Evolutionary conservation across 1,284 basidiomycete genomes (phyloP), one percentile per base, ranked within the genome.

Genomic region (Sporisorium sorghi): DNA sequence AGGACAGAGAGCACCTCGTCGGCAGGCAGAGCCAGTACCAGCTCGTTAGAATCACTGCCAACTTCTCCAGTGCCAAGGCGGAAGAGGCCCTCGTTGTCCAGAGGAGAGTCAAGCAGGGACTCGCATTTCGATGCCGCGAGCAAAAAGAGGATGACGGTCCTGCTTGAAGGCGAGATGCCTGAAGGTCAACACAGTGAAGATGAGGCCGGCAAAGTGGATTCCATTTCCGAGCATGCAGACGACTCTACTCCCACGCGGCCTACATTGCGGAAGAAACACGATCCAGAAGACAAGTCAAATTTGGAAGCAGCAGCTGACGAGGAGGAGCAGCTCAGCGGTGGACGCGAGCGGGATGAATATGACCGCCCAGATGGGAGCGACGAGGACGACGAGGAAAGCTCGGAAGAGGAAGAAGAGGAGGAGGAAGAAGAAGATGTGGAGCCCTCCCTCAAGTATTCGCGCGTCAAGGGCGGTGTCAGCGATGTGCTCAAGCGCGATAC

Each of bases 401-500:
- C 60, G 7, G 60, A 68, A 11, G 71, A 73, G 2, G 58, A 30
- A 9, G 58, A 65, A 11, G 60, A 68, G 8, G 71, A 73, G 2
- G 58, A 30, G 28, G 58, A 65, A 11, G 58, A 70, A 10, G 73
- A 76, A 26, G 73, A 76, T 9, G 64, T 62, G 5, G 82, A 84
- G 61, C 81, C 79, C 9, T 89, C 92, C 0, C 88, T 98, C 80
- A 98, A 98, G 84, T 98, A 98, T 83, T 90, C 92, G 73, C 88
- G 92, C 47, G 88, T 98, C 55, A 88, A 89, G 44, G 92, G 92
- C 6, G 87, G 89, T 3, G 87, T 92, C 42, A 88, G 89, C 3
- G 92, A 93, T 77, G 86, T 97, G n/a, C 88, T 97, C 51, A 90
- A 90, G 85, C 93, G 92, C 82, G 95, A 98, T 83, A 91, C 79